These are phyloP conservation scores for Solanum sejunctum DNA, from an alignment of 257 asterid species.

Conservation along the genomic window DNA sequence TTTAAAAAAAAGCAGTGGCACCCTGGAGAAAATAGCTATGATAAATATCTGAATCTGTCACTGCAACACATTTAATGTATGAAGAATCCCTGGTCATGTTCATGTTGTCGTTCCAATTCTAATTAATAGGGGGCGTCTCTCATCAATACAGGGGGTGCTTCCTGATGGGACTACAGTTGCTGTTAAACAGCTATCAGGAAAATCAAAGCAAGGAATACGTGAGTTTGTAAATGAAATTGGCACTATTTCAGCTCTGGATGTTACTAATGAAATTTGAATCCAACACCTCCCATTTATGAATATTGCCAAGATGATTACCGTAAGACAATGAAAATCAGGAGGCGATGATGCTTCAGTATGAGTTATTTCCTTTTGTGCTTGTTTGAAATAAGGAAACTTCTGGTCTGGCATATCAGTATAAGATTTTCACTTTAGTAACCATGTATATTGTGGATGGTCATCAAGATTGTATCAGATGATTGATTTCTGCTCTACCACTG, in stretches of 20 bases:
- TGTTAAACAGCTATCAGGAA: slow-evolving; percentile 9
- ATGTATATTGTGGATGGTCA: too few species aligned
- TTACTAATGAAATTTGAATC: neutral
- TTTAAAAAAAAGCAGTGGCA: neutral
- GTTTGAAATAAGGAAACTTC: neutral
- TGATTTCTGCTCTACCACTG: too few species aligned
- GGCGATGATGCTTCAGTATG: neutral
- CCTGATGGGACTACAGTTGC: neutral
- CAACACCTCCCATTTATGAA: neutral
- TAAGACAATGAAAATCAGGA: neutral
- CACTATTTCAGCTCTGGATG: neutral
- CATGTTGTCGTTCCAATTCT: neutral
- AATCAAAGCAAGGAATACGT: slow-evolving; percentile 10
- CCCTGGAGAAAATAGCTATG: neutral
- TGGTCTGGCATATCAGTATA: too few species aligned
- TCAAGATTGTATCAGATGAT: too few species aligned
- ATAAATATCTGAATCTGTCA: neutral
- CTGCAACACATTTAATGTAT: neutral
- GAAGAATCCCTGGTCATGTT: neutral
- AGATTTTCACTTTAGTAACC: too few species aligned
- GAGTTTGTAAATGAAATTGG: slow-evolving; percentile 14
- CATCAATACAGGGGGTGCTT: neutral
- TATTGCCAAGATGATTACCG: neutral
- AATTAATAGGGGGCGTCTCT: neutral
- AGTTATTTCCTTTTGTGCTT: neutral